A percentile compares a stretch with the other conserved stretches of the same genome.
These are phyloP conservation scores for Hyparrhenia diplandra DNA, from an alignment of 176 grass and related monocot species.

Conservation along the genomic window DNA sequence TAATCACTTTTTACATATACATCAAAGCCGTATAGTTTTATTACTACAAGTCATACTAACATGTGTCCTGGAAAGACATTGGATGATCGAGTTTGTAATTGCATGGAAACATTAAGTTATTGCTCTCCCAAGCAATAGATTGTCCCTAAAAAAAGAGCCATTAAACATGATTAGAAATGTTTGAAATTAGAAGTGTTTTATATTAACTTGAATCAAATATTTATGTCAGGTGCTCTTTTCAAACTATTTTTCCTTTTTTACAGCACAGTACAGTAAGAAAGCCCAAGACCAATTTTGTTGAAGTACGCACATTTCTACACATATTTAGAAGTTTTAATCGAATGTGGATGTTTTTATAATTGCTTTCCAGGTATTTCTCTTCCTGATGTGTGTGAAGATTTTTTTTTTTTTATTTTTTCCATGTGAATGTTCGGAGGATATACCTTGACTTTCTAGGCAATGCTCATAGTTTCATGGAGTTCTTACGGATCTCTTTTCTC, in stretches of 20 bases:
- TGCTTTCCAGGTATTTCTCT: conserved; percentile 61
- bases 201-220: conserved; percentile 4
- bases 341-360: conserved; percentile 69
- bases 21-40: neutral
- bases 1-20: neutral
- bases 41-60: neutral
- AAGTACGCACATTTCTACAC: conserved; percentile 69
- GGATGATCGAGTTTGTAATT: neutral
- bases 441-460: conserved; percentile 42
- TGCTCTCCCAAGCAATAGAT: neutral
- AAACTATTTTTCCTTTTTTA: conserved; percentile 12
- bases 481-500: conserved; percentile 62
- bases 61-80: neutral
- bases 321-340: conserved; percentile 79
- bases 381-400: conserved; percentile 13
- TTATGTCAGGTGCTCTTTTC: neutral
- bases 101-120: neutral
- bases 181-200: neutral
- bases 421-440: conserved; percentile 17
- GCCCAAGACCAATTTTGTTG: conserved; percentile 75
- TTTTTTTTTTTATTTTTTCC: neutral
- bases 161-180: neutral
- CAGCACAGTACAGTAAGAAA: conserved; percentile 32
- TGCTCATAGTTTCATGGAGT: conserved; percentile 74
- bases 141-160: neutral